Percentiles rank a stretch among this genome's conserved stretches.
Evolutionary conservation across 345 rosid species (phyloP).

Genomic region (Linum lewisii): DNA sequence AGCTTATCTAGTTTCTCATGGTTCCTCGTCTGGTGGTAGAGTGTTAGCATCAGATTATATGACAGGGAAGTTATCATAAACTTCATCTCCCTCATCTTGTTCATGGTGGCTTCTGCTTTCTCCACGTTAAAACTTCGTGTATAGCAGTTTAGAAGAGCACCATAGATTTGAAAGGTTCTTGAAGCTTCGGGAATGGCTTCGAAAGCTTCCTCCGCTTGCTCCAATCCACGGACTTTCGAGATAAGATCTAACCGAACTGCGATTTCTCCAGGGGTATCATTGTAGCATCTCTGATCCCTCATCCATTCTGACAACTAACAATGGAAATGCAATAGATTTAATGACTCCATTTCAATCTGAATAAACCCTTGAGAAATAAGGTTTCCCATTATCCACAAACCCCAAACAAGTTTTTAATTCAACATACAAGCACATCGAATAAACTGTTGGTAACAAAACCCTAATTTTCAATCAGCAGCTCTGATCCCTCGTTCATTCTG

Average conservation of each 20-base stretch:
- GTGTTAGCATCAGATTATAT: conserved; percentile 50
- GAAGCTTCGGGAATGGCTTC: conserved; percentile 13
- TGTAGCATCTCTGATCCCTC: conserved; percentile 18
- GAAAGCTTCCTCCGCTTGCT: conserved; percentile 37
- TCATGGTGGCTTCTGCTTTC: conserved; percentile 36
- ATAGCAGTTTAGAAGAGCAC: conserved; percentile 46
- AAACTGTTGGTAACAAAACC: no score
- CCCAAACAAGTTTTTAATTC: no score
- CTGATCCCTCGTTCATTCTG: no score
- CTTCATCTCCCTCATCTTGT: conserved; percentile 28
- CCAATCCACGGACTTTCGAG: conserved; percentile 35
- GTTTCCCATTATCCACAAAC: no score
- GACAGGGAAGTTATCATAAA: conserved; percentile 19
- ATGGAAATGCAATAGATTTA: neutral
- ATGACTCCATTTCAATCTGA: no score
- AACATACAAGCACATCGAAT: no score
- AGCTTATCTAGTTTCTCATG: conserved; percentile 32
- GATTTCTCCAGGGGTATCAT: conserved; percentile 26
- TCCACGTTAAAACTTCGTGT: conserved; percentile 24
- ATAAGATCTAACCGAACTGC: conserved; percentile 45
- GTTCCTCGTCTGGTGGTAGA: conserved; percentile 29
- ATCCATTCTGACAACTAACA: conserved; percentile 42
- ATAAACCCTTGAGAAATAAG: no score
- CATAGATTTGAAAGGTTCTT: conserved; percentile 31
- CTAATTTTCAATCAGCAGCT: no score